Evolutionary conservation across 768 basidiomycete species (phyloP).

Genomic region (Collybia mongolica): DNA sequence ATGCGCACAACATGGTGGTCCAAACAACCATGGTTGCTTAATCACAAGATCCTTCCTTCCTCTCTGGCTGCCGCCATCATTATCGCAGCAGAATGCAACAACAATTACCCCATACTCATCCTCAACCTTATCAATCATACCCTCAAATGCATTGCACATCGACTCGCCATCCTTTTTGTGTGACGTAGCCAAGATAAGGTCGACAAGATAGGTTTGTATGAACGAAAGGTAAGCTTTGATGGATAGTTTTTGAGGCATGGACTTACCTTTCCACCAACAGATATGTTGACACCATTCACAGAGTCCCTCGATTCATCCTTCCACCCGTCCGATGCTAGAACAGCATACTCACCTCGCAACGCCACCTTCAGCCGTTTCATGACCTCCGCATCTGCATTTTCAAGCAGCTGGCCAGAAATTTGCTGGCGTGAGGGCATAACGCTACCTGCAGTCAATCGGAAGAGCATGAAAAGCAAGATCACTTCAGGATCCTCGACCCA

Average conservation of each 20-base stretch:
- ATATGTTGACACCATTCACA: constrained; percentile 21
- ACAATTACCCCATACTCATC: constrained; percentile 7
- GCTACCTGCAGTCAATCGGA: no score
- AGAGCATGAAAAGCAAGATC: no score
- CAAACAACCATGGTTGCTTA: constrained; percentile 18
- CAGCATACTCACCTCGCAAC: constrained; percentile 13
- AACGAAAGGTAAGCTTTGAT: not conserved
- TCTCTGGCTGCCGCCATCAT: constrained; percentile 23
- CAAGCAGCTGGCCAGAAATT: constrained; percentile 20
- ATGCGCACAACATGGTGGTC: constrained; percentile 19
- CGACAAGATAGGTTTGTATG: constrained; percentile 18
- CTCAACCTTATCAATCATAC: constrained; percentile 22
- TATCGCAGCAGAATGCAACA: constrained; percentile 19
- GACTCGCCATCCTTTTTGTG: constrained; percentile 22
- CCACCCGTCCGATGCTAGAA: constrained; percentile 22
- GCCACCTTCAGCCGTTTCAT: no score
- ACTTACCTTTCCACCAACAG: no score
- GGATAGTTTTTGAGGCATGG: no score
- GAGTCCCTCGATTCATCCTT: constrained; percentile 22
- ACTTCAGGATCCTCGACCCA: no score
- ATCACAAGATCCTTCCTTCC: constrained; percentile 21
- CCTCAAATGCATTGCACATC: constrained; percentile 22
- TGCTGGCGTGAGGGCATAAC: constrained; percentile 15
- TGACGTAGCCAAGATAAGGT: constrained; percentile 18
- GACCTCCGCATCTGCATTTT: no score